phyloP scores from a whole-genome alignment of 2,329 filamentous ascomycete genomes.

The Dactylellina leptospora region DNA sequence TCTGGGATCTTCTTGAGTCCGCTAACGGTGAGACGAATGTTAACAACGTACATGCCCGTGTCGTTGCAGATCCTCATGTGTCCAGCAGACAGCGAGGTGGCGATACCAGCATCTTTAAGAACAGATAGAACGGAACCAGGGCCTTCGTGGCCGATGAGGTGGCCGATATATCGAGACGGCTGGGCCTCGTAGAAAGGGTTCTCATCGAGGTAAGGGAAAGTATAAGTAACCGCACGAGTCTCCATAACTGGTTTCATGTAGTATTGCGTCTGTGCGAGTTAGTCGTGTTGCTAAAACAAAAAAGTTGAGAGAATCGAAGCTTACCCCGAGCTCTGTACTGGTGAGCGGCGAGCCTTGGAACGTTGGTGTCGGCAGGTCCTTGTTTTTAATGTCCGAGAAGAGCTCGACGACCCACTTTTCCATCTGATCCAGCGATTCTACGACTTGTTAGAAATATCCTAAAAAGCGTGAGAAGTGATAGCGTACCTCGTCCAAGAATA shows the following conservation, averaged over 20 bases:
- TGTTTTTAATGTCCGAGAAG: slow-evolving; percentile 82
- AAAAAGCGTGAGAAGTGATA: not conserved
- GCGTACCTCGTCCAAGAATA: slow-evolving; percentile 71
- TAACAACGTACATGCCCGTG: slow-evolving; percentile 80
- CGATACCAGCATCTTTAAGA: slow-evolving; percentile 89
- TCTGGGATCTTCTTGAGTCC: slow-evolving; percentile 62
- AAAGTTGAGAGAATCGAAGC: slow-evolving; percentile 2
- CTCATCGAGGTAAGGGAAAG: slow-evolving; percentile 86
- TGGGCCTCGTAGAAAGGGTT: slow-evolving; percentile 80
- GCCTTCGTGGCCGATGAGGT: slow-evolving; percentile 90
- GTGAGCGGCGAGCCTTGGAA: slow-evolving; percentile 67
- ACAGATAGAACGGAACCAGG: slow-evolving; percentile 91
- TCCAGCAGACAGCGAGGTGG: slow-evolving; percentile 81
- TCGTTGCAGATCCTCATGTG: slow-evolving; percentile 80
- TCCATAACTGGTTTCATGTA: slow-evolving; percentile 95
- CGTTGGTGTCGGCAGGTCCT: slow-evolving; percentile 69
- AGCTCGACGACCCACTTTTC: slow-evolving; percentile 85
- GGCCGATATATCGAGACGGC: slow-evolving; percentile 84
- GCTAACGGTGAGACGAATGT: slow-evolving; percentile 82
- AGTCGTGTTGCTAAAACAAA: not conserved
- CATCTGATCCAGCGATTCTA: slow-evolving; percentile 79
- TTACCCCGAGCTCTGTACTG: slow-evolving; percentile 66
- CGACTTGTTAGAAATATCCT: not conserved
- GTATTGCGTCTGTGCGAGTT: slow-evolving; percentile 68
- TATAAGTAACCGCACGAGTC: slow-evolving; percentile 77